Conservation (phyloP, 108 stramenopile genomes). For the Poteriospumella lacustris region DNA sequence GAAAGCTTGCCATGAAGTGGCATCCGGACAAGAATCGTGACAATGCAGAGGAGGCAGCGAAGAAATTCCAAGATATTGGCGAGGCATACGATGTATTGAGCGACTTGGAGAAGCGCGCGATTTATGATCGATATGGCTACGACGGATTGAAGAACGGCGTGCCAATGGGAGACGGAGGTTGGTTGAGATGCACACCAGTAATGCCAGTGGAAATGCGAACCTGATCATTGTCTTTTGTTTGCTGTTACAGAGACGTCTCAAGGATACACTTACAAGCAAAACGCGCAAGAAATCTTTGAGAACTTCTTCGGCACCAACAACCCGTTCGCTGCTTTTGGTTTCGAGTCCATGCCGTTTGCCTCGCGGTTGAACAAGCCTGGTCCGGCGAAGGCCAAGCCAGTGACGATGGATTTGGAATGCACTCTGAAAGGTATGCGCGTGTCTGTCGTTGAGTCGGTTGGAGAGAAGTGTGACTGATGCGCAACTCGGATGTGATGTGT, state of each 20-base stretch:
- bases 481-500: not conserved
- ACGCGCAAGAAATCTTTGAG: slow-evolving; percentile 58
- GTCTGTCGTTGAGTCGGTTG: not conserved
- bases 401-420: slow-evolving; percentile 62
- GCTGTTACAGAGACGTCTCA: not conserved
- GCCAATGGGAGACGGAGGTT: slow-evolving; percentile 51
- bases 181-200: not conserved
- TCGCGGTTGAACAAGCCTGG: slow-evolving; percentile 46
- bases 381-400: slow-evolving; percentile 48
- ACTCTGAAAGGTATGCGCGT: slow-evolving; percentile 58
- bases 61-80: slow-evolving; percentile 86
- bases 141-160: slow-evolving; percentile 93
- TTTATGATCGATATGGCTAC: slow-evolving; percentile 91
- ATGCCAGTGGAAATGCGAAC: not conserved
- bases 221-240: not conserved
- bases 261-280: slow-evolving; percentile 44
- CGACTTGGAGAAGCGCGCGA: slow-evolving; percentile 82
- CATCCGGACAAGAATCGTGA: slow-evolving; percentile 86
- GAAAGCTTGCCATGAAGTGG: slow-evolving; percentile 67
- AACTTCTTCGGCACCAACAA: slow-evolving; percentile 58
- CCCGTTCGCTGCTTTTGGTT: slow-evolving; percentile 56
- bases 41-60: slow-evolving; percentile 56
- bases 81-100: slow-evolving; percentile 91
- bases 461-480: not conserved
- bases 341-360: slow-evolving; percentile 48